phyloP scores from a whole-genome alignment of 176 grass and related monocot genomes.

The Aegilops longissima region DNA sequence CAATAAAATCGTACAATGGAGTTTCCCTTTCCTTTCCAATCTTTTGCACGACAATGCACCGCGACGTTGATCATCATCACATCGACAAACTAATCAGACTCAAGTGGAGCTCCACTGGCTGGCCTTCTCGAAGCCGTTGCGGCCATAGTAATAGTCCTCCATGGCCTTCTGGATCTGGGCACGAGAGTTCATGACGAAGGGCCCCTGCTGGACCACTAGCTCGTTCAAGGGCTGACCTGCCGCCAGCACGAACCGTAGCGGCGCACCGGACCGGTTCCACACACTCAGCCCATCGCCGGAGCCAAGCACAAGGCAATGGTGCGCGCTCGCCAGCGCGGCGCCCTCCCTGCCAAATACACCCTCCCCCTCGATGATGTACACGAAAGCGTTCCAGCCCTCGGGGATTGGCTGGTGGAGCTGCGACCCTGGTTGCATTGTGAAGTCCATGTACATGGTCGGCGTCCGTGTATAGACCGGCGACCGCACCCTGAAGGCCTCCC shows the following conservation, averaged over 20 bases:
- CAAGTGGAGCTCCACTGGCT: slow-evolving; percentile 43
- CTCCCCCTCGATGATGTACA: slow-evolving; percentile 79
- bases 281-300: slow-evolving; percentile 60
- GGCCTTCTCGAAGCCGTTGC: slow-evolving; percentile 79
- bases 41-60: too few relatives aligned
- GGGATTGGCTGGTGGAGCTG: slow-evolving; percentile 57
- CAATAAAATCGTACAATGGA: neutral
- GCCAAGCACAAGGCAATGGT: slow-evolving; percentile 67
- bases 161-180: slow-evolving; percentile 75
- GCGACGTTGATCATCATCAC: neutral
- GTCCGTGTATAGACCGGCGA: slow-evolving; percentile 58
- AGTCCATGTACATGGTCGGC: slow-evolving; percentile 2
- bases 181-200: neutral
- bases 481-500: slow-evolving; percentile 49
- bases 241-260: slow-evolving; percentile 58
- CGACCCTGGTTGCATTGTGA: slow-evolving; percentile 56
- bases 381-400: slow-evolving; percentile 72
- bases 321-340: neutral
- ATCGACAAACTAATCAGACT: neutral
- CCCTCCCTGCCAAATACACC: slow-evolving; percentile 54
- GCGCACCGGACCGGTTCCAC: slow-evolving; percentile 50
- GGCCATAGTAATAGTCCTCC: slow-evolving; percentile 64
- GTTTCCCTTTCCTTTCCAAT: too few relatives aligned
- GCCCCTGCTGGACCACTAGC: slow-evolving; percentile 63
- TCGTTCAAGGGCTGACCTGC: slow-evolving; percentile 65